Evolutionary conservation across 768 basidiomycete genomes (phyloP).

Genomic region (Lactarius sp.): DNA sequence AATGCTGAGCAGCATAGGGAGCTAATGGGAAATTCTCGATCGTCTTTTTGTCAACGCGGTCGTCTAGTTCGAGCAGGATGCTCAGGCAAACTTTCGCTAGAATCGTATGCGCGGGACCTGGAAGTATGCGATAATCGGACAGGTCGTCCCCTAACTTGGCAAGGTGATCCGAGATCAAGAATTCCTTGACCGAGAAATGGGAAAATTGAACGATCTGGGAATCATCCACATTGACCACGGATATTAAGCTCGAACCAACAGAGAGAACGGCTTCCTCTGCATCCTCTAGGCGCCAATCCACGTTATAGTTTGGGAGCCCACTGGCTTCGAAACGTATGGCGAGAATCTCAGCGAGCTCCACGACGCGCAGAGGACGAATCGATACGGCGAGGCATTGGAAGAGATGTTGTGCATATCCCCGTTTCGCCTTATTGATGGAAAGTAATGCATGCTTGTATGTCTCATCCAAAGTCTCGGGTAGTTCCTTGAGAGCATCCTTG

Average conservation of each 20-base stretch:
- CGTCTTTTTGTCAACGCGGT: not conserved
- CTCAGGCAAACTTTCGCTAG: not conserved
- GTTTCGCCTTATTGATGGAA: not conserved
- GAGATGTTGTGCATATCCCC: not conserved
- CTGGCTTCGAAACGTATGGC: not conserved
- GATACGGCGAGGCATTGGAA: constrained; percentile 1
- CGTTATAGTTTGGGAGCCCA: not conserved
- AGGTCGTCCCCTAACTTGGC: not conserved
- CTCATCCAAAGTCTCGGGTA: not conserved
- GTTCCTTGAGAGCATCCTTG: not conserved
- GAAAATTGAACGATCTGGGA: constrained; percentile 1
- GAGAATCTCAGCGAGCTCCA: constrained; percentile 3
- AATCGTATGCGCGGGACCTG: not conserved
- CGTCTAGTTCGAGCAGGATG: not conserved
- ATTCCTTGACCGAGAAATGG: constrained; percentile 10
- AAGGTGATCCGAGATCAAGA: constrained; percentile 5
- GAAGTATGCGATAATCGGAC: not conserved
- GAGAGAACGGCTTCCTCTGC: constrained; percentile 6
- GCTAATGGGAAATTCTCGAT: not conserved
- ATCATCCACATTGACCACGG: not conserved
- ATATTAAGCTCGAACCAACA: constrained; percentile 6
- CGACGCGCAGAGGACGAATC: constrained; percentile 5
- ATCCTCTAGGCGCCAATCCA: not conserved
- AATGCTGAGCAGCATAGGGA: not conserved
- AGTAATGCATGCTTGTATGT: not conserved